These are phyloP conservation scores for Zhuliangozyma blackwelliae DNA, from an alignment of 1,139 yeast genomes.

Conservation along the genomic window DNA sequence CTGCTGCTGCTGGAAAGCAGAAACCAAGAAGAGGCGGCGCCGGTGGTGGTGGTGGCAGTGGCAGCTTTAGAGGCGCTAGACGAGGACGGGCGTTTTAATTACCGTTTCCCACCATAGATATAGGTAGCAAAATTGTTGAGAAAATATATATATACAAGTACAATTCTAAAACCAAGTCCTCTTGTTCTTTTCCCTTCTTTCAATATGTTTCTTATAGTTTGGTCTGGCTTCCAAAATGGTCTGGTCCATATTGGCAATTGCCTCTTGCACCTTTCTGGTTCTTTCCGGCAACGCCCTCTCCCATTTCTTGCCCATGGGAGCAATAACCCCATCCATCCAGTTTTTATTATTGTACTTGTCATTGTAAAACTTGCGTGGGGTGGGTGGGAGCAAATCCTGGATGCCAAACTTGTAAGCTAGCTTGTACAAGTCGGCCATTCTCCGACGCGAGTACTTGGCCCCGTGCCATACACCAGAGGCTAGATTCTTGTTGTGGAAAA, in stretches of 20 bases:
- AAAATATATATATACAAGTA: background rate
- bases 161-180: constrained; percentile 15
- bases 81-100: constrained; percentile 10
- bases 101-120: background rate
- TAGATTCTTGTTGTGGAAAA: constrained; percentile 80
- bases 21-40: constrained; percentile 14
- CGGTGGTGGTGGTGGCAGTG: too few relatives aligned
- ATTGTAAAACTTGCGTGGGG: constrained; percentile 71
- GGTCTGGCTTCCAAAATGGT: constrained; percentile 64
- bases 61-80: constrained; percentile 18
- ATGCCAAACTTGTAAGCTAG: constrained; percentile 80
- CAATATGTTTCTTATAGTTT: constrained; percentile 53
- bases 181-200: constrained; percentile 47
- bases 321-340: constrained; percentile 72
- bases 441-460: constrained; percentile 75
- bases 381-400: constrained; percentile 70
- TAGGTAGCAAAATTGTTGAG: background rate
- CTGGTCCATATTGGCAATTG: constrained; percentile 69
- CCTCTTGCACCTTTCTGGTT: constrained; percentile 58
- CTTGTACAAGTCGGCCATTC: constrained; percentile 82
- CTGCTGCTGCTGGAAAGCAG: constrained; percentile 15
- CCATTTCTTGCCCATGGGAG: constrained; percentile 78
- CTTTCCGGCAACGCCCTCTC: constrained; percentile 67
- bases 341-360: constrained; percentile 71
- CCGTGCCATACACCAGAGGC: constrained; percentile 73